Percentiles rank a stretch among this genome's conserved stretches.
These are phyloP conservation scores for Hydrangea macrophylla DNA, from an alignment of 148 eudicot genomes.

Conservation along the genomic window DNA sequence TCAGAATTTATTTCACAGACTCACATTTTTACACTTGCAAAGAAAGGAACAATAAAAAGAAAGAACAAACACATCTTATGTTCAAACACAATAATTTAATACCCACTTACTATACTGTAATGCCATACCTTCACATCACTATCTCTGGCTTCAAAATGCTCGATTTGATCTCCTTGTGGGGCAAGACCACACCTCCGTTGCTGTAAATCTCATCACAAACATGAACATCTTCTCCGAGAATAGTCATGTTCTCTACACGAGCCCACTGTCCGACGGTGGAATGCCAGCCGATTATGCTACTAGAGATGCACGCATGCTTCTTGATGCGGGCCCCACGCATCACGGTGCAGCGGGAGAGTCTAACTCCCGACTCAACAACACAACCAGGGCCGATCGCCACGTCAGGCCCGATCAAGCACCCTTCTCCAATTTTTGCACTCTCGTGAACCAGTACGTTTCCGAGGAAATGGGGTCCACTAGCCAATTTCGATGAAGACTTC, in stretches of 20 bases:
- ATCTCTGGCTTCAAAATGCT: slow-evolving; percentile 94
- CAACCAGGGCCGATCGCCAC: slow-evolving; percentile 95
- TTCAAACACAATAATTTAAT: background rate
- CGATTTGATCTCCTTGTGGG: slow-evolving; percentile 89
- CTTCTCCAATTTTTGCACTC: slow-evolving; percentile 79
- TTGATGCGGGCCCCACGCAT: slow-evolving; percentile 88
- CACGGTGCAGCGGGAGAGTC: slow-evolving; percentile 82
- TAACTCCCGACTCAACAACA: slow-evolving; percentile 82
- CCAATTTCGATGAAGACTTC: slow-evolving; percentile 50
- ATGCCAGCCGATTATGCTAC: slow-evolving; percentile 93
- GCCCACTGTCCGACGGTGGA: slow-evolving; percentile 92
- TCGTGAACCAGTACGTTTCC: slow-evolving; percentile 86
- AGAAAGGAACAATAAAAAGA: background rate
- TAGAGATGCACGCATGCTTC: slow-evolving; percentile 74
- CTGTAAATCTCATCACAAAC: slow-evolving; percentile 81
- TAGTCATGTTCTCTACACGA: slow-evolving; percentile 79
- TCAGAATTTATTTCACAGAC: background rate
- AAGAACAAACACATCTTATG: background rate
- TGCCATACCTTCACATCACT: slow-evolving; percentile 53
- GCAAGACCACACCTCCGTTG: slow-evolving; percentile 86
- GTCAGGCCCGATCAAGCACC: slow-evolving; percentile 92
- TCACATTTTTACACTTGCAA: background rate
- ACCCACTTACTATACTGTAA: background rate
- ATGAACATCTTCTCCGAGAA: slow-evolving; percentile 89
- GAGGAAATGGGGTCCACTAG: slow-evolving; percentile 56